These are phyloP conservation scores for Aspergillus hiratsukae DNA, from an alignment of 2,329 filamentous ascomycete species.

Conservation along the genomic window DNA sequence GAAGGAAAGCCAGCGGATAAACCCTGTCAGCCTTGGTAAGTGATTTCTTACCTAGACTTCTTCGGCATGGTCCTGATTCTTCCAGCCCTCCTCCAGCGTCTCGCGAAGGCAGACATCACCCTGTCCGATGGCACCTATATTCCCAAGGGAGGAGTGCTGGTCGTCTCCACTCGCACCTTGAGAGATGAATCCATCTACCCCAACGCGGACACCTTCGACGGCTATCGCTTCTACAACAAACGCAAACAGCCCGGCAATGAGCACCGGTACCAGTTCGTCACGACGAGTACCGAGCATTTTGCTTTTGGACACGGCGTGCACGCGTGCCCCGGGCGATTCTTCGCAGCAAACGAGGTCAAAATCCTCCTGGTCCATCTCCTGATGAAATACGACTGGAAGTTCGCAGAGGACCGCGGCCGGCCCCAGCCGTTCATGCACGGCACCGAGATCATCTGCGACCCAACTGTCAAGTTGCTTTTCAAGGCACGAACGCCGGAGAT, in stretches of 20 bases:
- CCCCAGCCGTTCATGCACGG: slow-evolving; percentile 46
- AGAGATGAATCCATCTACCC: slow-evolving; percentile 25
- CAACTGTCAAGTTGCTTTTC: slow-evolving; percentile 23
- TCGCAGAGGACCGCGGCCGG: slow-evolving; percentile 30
- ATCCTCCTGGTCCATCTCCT: slow-evolving; percentile 50
- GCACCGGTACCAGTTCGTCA: slow-evolving; percentile 26
- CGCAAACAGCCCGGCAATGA: slow-evolving; percentile 28
- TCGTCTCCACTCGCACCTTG: slow-evolving; percentile 23
- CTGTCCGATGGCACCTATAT: slow-evolving; percentile 29
- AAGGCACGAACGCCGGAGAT: slow-evolving; percentile 22
- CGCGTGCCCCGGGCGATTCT: slow-evolving; percentile 52
- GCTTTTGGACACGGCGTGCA: slow-evolving; percentile 36
- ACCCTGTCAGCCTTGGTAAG: slow-evolving; percentile 25
- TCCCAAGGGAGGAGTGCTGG: slow-evolving; percentile 24
- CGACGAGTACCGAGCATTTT: slow-evolving; percentile 26
- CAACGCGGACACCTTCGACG: slow-evolving; percentile 28
- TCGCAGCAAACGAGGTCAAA: slow-evolving; percentile 54
- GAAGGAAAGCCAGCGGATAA: slow-evolving; percentile 30
- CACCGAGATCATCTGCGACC: slow-evolving; percentile 37
- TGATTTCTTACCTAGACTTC: neutral
- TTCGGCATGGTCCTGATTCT: neutral
- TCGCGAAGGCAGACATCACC: slow-evolving; percentile 16
- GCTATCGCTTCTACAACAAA: slow-evolving; percentile 30
- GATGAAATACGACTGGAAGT: slow-evolving; percentile 51
- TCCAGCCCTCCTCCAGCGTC: slow-evolving; percentile 23